These are phyloP conservation scores for Sungouiozyma ichnusensis DNA, from an alignment of 805 yeast genomes.

Conservation along the genomic window DNA sequence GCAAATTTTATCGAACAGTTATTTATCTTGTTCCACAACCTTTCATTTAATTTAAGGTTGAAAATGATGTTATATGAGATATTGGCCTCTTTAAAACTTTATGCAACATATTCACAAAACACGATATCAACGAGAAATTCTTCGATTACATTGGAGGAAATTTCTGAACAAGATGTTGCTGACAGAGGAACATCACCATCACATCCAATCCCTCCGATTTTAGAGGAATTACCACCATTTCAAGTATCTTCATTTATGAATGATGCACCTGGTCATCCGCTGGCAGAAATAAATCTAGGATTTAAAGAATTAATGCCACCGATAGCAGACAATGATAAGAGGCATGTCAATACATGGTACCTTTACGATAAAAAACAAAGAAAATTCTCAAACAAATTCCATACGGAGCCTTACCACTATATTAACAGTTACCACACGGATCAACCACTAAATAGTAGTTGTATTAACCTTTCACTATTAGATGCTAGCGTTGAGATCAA, in stretches of 20 bases:
- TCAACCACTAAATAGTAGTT: slow-evolving; percentile 20
- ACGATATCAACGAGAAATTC: slow-evolving; percentile 3
- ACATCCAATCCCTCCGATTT: slow-evolving; percentile 11
- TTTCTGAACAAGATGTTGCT: not conserved
- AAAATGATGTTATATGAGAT: slow-evolving; percentile 26
- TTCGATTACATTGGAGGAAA: not conserved
- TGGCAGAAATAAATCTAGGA: not conserved
- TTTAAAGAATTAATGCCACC: not conserved
- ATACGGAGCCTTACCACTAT: slow-evolving; percentile 19
- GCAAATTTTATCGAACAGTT: slow-evolving; percentile 10
- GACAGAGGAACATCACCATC: not conserved
- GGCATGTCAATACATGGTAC: slow-evolving; percentile 10
- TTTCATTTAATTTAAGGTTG: slow-evolving; percentile 19
- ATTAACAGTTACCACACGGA: slow-evolving; percentile 21
- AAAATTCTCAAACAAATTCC: slow-evolving; percentile 10
- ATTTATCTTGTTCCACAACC: slow-evolving; percentile 18
- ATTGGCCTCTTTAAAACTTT: slow-evolving; percentile 23
- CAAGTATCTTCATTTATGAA: slow-evolving; percentile 24
- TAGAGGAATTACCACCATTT: slow-evolving; percentile 24
- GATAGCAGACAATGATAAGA: not conserved
- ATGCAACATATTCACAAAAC: slow-evolving; percentile 13
- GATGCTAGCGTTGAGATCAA: slow-evolving; percentile 22
- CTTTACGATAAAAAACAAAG: slow-evolving; percentile 16
- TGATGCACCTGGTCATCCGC: not conserved
- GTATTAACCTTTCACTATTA: slow-evolving; percentile 23